Conservation (phyloP, 441 rosid species). For the Euphorbia schlechtendalii region DNA sequence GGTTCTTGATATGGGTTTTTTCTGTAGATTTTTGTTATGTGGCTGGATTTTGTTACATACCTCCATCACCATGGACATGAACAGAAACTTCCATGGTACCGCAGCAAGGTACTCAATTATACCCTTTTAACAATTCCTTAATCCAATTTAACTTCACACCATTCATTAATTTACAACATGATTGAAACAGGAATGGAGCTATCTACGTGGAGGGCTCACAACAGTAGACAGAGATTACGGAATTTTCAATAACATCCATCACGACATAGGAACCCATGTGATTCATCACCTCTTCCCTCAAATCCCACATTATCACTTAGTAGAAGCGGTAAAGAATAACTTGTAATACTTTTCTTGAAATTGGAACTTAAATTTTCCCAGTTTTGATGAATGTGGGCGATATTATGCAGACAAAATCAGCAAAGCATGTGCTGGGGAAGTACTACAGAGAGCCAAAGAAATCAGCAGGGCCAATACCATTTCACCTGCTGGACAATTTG, state of each 20-base stretch:
- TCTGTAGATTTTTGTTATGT: constrained; percentile 57
- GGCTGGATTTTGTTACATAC: constrained; percentile 88
- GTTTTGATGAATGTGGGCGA: not conserved
- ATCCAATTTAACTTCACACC: not conserved
- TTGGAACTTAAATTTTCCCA: no score
- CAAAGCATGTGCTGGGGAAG: constrained; percentile 46
- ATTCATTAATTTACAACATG: not conserved
- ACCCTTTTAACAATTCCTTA: not conserved
- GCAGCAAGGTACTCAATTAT: constrained; percentile 52
- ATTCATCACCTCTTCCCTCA: constrained; percentile 93
- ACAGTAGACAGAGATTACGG: constrained; percentile 89
- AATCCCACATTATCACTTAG: constrained; percentile 83
- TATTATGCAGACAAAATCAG: constrained; percentile 38
- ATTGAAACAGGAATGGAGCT: constrained; percentile 76
- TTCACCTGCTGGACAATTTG: constrained; percentile 33
- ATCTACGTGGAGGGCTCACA: constrained; percentile 83
- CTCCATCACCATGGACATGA: constrained; percentile 84
- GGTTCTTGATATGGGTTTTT: not conserved
- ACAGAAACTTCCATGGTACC: constrained; percentile 87
- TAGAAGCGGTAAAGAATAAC: constrained; percentile 53
- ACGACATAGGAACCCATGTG: constrained; percentile 90
- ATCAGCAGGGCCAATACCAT: constrained; percentile 45
- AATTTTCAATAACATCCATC: constrained; percentile 25
- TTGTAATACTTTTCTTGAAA: not conserved
- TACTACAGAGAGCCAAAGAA: constrained; percentile 48